phyloP scores from a whole-genome alignment of 108 stramenopile genomes.

The Discostella pseudostelligera region DNA sequence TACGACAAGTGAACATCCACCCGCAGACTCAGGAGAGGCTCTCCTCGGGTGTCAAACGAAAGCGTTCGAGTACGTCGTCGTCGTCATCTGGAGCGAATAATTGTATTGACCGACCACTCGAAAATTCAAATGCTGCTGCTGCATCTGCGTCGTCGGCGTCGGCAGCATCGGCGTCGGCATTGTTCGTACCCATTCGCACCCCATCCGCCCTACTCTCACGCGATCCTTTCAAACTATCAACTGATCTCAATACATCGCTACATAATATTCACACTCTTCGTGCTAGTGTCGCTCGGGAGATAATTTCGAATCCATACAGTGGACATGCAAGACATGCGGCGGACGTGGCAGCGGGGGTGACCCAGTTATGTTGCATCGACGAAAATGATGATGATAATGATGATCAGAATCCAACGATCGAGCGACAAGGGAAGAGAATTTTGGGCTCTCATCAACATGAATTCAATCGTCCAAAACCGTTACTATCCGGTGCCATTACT shows the following conservation, averaged over 20 bases:
- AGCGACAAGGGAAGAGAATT: neutral
- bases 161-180: constrained; percentile 6
- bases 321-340: constrained; percentile 22
- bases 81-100: neutral
- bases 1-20: constrained; percentile 20
- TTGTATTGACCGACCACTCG: neutral
- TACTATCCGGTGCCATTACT: constrained; percentile 25
- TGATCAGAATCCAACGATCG: neutral
- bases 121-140: neutral
- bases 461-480: constrained; percentile 11
- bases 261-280: constrained; percentile 17
- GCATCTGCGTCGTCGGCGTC: no score
- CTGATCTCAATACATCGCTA: constrained; percentile 11
- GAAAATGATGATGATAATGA: neutral
- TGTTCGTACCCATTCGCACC: constrained; percentile 29
- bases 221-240: constrained; percentile 23
- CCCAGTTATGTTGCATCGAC: constrained; percentile 9
- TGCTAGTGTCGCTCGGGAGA: constrained; percentile 13
- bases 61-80: constrained; percentile 8
- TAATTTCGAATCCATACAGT: constrained; percentile 22
- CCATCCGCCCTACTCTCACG: constrained; percentile 48
- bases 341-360: constrained; percentile 8
- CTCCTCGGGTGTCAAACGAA: constrained; percentile 7
- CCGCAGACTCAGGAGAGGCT: constrained; percentile 14
- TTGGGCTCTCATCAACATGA: no score